Percentiles rank a stretch among this genome's conserved stretches.
These are phyloP conservation scores for Artomyces pyxidatus DNA, from an alignment of 768 basidiomycete genomes.

Conservation along the genomic window DNA sequence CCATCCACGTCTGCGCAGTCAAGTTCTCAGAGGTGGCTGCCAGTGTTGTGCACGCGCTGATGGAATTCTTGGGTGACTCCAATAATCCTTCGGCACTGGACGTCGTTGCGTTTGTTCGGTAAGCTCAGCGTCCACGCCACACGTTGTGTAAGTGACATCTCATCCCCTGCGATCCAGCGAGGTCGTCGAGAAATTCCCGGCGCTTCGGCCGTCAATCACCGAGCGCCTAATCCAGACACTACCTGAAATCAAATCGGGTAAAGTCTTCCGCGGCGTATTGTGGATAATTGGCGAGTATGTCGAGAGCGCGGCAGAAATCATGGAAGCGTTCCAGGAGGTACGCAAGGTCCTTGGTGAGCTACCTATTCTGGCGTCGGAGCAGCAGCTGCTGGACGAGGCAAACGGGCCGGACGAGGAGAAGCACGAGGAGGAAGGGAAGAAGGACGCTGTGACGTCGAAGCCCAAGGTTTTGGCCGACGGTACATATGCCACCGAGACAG, in stretches of 20 bases:
- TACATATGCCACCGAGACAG: slow-evolving; percentile 96
- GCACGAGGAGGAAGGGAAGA: slow-evolving; percentile 42
- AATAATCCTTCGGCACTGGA: slow-evolving; percentile 94
- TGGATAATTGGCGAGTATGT: slow-evolving; percentile 99
- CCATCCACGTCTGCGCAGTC: slow-evolving; percentile 93
- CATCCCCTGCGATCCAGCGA: slow-evolving; percentile 40
- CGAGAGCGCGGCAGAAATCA: slow-evolving; percentile 56
- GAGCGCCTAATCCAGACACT: slow-evolving; percentile 80
- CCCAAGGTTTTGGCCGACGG: slow-evolving; percentile 90
- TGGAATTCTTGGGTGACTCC: slow-evolving; percentile 92
- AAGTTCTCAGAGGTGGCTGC: slow-evolving; percentile 96
- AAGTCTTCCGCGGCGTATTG: slow-evolving; percentile 91
- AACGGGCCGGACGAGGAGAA: slow-evolving; percentile 45
- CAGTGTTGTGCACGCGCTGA: slow-evolving; percentile 86
- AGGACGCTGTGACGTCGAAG: slow-evolving; percentile 39
- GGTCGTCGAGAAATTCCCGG: slow-evolving; percentile 96
- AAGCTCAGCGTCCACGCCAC: slow-evolving; percentile 4
- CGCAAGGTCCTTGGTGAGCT: slow-evolving; percentile 89
- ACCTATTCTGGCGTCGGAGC: slow-evolving; percentile 92
- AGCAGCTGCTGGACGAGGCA: slow-evolving; percentile 71
- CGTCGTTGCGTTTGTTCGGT: slow-evolving; percentile 80
- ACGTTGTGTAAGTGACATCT: neutral
- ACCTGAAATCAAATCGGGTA: slow-evolving; percentile 86
- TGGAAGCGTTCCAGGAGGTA: slow-evolving; percentile 66
- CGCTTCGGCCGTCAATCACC: slow-evolving; percentile 71